Conservation (phyloP, 257 asterid genomes). For the Solanum sejunctum region DNA sequence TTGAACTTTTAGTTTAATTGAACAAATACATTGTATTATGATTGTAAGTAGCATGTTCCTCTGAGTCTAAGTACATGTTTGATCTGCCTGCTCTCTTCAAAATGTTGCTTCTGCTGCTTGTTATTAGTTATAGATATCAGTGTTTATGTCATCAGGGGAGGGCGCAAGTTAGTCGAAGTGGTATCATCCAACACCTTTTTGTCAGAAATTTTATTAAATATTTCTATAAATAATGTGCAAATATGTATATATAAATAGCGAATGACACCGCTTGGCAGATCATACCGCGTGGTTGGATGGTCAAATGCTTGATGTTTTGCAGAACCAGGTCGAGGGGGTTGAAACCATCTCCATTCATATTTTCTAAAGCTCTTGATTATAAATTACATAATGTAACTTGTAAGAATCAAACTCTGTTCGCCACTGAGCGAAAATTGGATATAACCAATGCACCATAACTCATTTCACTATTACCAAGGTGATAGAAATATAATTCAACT, state of each 20-base stretch:
- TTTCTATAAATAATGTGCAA: background rate
- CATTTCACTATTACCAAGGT: background rate
- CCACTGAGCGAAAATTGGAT: background rate
- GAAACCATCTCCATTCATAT: background rate
- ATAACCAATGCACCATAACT: background rate
- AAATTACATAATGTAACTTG: no score
- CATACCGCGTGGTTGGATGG: background rate
- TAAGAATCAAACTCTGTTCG: background rate
- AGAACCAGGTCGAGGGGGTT: background rate
- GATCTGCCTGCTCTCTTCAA: background rate
- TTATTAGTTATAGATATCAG: background rate
- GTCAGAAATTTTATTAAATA: background rate
- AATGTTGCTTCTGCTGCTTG: background rate
- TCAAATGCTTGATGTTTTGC: background rate
- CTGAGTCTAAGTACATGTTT: background rate
- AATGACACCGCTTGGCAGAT: background rate
- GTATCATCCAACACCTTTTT: background rate
- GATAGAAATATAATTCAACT: background rate
- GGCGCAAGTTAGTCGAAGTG: background rate
- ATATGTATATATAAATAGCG: background rate
- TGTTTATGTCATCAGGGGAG: background rate
- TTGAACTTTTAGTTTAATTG: background rate
- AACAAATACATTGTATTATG: background rate
- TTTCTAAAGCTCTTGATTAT: no score
- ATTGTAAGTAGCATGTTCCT: background rate